Base-by-base conservation (phyloP, 345 rosid species). In the Gossypium mustelinum region DNA sequence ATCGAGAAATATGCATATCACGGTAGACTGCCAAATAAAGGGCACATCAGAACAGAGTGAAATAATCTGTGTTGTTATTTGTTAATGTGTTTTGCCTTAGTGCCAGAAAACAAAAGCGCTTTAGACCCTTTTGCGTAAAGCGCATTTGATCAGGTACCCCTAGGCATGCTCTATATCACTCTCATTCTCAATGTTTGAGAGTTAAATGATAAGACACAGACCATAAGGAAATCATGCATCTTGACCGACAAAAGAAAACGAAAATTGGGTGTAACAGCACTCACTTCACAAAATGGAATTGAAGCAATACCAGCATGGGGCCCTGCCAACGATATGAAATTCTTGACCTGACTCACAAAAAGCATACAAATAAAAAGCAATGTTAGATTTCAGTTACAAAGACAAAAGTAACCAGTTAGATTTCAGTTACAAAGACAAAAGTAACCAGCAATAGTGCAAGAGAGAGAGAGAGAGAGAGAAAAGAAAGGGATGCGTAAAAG, bases 301-400 rank as follows among this genome's bases (percentile, higher is more conserved):
- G 98, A 89, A 20, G 98, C 97, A 75, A 80, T 86, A 54, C 97
- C 97, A 63, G 97, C 98, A 82, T 94, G 97, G 50, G 86, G 85
- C 73, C 98, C 98, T 16, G 80, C 97, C 66, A 94, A 73, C 1
- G 97, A 90, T 79, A 94, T 84, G 68, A 84, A 88, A 75, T 81
- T 94, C 86, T 87, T 90, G 71, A 94, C 97, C 98, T 92, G 85
- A 79, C 8, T 43, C 70, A 65, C 24, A 59, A 11, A 63, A 1
- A 65, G 58, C 59, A 18, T 3, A 16, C 7, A 34, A 57, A 43
- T 43, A 43, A 44, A 34, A 18, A 2, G 25, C 9, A 24, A 57
- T 24, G 47, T 9, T 22, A 24, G 45, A 13, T 44, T 72, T 72
- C 51, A 12, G 51, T 14, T 72, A 34, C 13, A 18, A 57, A 70